Percentiles rank a stretch among this genome's conserved stretches.
Evolutionary conservation across 2,329 filamentous ascomycete genomes (phyloP).

Genomic region (Paecilomyces sp.): DNA sequence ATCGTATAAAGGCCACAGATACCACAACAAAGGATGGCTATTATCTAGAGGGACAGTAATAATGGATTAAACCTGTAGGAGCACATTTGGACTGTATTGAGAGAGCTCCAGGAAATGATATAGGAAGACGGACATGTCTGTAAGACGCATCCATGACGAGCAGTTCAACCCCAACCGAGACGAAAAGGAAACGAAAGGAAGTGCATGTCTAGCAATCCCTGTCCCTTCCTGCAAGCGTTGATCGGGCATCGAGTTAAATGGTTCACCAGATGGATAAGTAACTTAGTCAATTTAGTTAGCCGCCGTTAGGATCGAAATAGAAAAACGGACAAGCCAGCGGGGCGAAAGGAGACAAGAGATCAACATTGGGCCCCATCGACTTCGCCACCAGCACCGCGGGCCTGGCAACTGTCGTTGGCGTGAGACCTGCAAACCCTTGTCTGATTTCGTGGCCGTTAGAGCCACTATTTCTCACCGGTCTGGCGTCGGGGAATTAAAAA

Average conservation of each 20-base stretch:
- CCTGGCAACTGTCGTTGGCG: neutral
- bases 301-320: neutral
- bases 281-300: neutral
- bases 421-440: neutral
- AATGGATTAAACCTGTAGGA: neutral
- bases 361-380: neutral
- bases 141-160: neutral
- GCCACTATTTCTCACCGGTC: neutral
- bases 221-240: neutral
- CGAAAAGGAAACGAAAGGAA: neutral
- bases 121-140: neutral
- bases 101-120: neutral
- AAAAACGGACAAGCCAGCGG: neutral
- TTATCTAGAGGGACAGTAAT: neutral
- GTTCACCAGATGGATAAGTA: neutral
- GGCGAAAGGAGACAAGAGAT: neutral
- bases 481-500: neutral
- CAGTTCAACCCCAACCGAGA: neutral
- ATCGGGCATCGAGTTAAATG: neutral
- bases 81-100: neutral
- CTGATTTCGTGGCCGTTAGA: neutral
- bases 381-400: neutral
- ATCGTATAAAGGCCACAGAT: neutral
- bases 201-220: neutral
- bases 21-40: neutral